Evolutionary conservation across 2,329 filamentous ascomycete genomes (phyloP).

Genomic region (Aureobasidium sp.): DNA sequence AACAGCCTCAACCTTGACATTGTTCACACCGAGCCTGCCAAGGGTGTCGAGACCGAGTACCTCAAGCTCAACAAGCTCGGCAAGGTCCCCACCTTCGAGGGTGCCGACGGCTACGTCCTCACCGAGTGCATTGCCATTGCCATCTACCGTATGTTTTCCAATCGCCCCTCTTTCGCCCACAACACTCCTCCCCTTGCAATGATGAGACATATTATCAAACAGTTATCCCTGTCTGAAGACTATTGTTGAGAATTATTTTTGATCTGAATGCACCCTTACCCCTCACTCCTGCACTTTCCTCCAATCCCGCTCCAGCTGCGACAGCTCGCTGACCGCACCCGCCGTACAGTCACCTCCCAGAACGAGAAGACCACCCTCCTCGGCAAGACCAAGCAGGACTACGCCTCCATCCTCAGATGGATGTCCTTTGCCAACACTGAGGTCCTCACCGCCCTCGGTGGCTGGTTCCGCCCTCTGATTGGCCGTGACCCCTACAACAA

Average conservation of each 20-base stretch:
- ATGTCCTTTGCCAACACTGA: slow-evolving; percentile 94
- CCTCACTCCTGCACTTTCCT: slow-evolving; percentile 12
- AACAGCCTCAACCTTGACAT: slow-evolving; percentile 89
- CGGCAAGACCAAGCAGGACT: slow-evolving; percentile 99
- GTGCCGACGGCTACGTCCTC: slow-evolving; percentile 81
- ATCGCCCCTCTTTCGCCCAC: background rate
- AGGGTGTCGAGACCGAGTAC: slow-evolving; percentile 65
- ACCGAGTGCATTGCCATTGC: slow-evolving; percentile 89
- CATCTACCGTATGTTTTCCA: slow-evolving; percentile 67
- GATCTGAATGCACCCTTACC: slow-evolving; percentile 52
- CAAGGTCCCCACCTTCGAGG: slow-evolving; percentile 89
- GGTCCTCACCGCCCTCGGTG: slow-evolving; percentile 62
- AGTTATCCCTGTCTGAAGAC: slow-evolving; percentile 99
- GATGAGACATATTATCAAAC: slow-evolving; percentile 66
- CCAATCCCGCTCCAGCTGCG: background rate
- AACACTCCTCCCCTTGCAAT: slow-evolving; percentile 37
- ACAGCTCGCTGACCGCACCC: slow-evolving; percentile 1
- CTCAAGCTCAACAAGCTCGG: slow-evolving; percentile 75
- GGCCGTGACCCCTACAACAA: slow-evolving; percentile 90
- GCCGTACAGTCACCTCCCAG: slow-evolving; percentile 79
- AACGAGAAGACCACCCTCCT: slow-evolving; percentile 89
- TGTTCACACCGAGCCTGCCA: slow-evolving; percentile 59
- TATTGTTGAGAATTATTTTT: slow-evolving; percentile 81
- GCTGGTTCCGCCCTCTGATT: slow-evolving; percentile 79
- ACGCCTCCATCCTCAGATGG: slow-evolving; percentile 96